Conservation (phyloP, 768 basidiomycete genomes). For the Termitomyces sp. region DNA sequence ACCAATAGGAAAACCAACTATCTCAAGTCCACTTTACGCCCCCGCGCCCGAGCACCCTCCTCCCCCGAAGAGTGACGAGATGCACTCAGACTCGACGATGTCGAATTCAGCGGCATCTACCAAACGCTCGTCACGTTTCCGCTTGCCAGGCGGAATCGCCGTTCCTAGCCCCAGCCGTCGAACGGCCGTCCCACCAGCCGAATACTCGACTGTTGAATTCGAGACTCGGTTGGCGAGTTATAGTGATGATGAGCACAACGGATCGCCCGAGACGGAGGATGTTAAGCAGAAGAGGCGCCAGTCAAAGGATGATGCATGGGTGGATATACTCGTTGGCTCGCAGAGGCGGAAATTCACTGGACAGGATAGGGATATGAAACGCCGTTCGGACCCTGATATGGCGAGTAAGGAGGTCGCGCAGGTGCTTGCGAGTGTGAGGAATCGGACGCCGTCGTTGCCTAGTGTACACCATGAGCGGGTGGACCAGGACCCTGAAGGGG, state of each 20-base stretch:
- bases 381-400: constrained; percentile 58
- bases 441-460: constrained; percentile 31
- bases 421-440: constrained; percentile 59
- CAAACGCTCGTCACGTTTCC: constrained; percentile 53
- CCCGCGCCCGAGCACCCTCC: background rate
- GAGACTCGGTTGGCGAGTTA: constrained; percentile 75
- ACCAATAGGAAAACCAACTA: constrained; percentile 19
- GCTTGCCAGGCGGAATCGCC: constrained; percentile 47
- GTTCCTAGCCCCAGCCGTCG: constrained; percentile 51
- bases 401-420: constrained; percentile 72
- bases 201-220: constrained; percentile 81
- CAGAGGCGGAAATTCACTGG: constrained; percentile 48
- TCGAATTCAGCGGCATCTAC: constrained; percentile 25
- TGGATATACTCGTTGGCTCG: constrained; percentile 76
- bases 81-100: constrained; percentile 29
- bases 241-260: constrained; percentile 46
- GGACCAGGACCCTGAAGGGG: constrained; percentile 28
- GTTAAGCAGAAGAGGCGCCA: constrained; percentile 47
- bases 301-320: constrained; percentile 76
- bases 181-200: constrained; percentile 60
- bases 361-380: constrained; percentile 45
- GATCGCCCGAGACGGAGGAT: no score
- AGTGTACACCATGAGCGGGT: constrained; percentile 31
- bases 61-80: constrained; percentile 29
- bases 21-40: background rate